Evolutionary conservation across 306 rosid genomes (phyloP).

Genomic region (Begonia fuchsioides): DNA sequence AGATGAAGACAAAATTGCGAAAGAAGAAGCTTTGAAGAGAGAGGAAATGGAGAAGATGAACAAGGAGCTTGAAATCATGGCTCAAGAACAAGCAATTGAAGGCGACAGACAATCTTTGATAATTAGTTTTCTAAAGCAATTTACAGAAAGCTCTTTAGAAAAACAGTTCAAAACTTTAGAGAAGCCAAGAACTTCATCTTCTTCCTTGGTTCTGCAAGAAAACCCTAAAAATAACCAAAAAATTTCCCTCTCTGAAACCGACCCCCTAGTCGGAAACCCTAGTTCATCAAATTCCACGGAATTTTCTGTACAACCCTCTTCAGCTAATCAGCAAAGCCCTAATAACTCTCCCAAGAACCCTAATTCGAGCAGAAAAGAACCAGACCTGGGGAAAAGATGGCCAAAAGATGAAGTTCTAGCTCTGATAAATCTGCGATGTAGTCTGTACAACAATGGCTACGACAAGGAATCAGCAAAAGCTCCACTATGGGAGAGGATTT

Average conservation of each 20-base stretch:
- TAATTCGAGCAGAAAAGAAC: slow-evolving; percentile 1
- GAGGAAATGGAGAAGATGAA: slow-evolving; percentile 59
- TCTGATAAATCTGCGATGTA: slow-evolving; percentile 58
- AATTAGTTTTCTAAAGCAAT: slow-evolving; percentile 47
- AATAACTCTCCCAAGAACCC: slow-evolving; percentile 13
- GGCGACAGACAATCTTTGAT: slow-evolving; percentile 51
- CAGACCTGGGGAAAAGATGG: slow-evolving; percentile 59
- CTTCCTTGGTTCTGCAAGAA: slow-evolving; percentile 8
- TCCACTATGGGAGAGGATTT: slow-evolving; percentile 87
- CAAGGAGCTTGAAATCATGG: slow-evolving; percentile 59
- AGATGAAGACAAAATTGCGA: slow-evolving; percentile 49
- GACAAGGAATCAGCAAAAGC: slow-evolving; percentile 24
- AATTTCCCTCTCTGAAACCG: too few species aligned
- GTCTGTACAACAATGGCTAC: slow-evolving; percentile 16
- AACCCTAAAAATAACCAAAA: slow-evolving; percentile 1
- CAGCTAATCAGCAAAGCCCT: slow-evolving; percentile 7
- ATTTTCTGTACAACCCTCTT: slow-evolving; percentile 11
- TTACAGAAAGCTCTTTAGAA: slow-evolving; percentile 2
- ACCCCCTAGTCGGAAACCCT: slow-evolving; percentile 25
- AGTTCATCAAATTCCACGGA: slow-evolving; percentile 14
- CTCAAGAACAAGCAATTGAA: slow-evolving; percentile 46
- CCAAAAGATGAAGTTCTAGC: slow-evolving; percentile 81
- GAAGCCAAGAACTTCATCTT: neutral
- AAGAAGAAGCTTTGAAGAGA: slow-evolving; percentile 72
- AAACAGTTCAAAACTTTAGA: neutral